Conservation (phyloP, 805 yeast species). For the Grigorovia transvaalensis region DNA sequence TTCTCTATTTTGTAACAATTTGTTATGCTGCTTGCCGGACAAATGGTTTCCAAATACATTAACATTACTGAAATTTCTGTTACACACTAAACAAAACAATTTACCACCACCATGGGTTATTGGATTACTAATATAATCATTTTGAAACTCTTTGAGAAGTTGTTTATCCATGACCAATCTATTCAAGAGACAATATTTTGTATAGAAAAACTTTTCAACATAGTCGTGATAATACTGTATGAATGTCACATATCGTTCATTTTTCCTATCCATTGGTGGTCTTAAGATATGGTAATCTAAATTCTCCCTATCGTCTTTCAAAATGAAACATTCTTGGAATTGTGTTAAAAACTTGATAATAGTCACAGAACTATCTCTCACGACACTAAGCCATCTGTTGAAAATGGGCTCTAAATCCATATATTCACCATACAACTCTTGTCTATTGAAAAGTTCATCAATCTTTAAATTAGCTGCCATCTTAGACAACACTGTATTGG, state of each 20-base stretch:
- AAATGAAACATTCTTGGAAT: slow-evolving; percentile 33
- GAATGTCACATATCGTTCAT: slow-evolving; percentile 35
- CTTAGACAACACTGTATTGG: slow-evolving; percentile 34
- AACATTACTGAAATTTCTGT: slow-evolving; percentile 48
- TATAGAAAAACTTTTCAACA: slow-evolving; percentile 37
- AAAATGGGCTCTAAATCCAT: slow-evolving; percentile 48
- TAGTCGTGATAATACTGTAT: slow-evolving; percentile 39
- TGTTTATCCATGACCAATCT: slow-evolving; percentile 19
- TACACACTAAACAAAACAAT: slow-evolving; percentile 54
- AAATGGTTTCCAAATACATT: slow-evolving; percentile 64
- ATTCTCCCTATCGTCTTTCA: slow-evolving; percentile 12
- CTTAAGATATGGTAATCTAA: slow-evolving; percentile 7
- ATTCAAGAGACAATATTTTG: slow-evolving; percentile 40
- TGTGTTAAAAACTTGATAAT: slow-evolving; percentile 43
- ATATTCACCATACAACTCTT: slow-evolving; percentile 55
- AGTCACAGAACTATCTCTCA: slow-evolving; percentile 27
- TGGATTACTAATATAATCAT: slow-evolving; percentile 14
- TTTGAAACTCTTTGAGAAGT: neutral
- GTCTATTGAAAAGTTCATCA: slow-evolving; percentile 41
- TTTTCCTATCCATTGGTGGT: slow-evolving; percentile 23
- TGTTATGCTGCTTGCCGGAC: slow-evolving; percentile 63
- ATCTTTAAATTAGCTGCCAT: slow-evolving; percentile 41
- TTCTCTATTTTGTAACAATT: slow-evolving; percentile 29
- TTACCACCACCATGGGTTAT: slow-evolving; percentile 12
- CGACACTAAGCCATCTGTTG: slow-evolving; percentile 42